Percentiles rank a stretch among this genome's conserved stretches.
These are phyloP conservation scores for Ganoderma sp. DNA, from an alignment of 1,284 basidiomycete species.

Conservation along the genomic window DNA sequence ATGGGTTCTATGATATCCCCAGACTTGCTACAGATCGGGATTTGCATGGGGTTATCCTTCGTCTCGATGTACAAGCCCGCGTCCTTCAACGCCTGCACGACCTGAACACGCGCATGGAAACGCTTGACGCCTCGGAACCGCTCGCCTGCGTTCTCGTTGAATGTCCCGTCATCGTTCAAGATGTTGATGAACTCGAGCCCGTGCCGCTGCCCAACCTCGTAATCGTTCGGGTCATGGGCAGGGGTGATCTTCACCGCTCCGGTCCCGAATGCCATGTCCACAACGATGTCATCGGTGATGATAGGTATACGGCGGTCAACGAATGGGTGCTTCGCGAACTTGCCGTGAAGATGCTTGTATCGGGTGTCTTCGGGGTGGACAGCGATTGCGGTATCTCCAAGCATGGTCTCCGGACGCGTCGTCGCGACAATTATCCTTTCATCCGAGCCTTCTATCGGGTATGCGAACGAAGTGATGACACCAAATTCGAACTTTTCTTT, in stretches of 20 bases:
- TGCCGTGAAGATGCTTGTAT: constrained; percentile 97
- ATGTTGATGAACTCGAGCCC: constrained; percentile 95
- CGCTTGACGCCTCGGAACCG: constrained; percentile 94
- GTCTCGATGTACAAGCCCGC: constrained; percentile 89
- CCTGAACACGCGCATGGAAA: constrained; percentile 89
- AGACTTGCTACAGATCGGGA: constrained; percentile 94
- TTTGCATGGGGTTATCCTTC: constrained; percentile 96
- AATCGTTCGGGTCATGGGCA: constrained; percentile 99
- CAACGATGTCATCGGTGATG: constrained; percentile 77
- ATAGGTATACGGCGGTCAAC: constrained; percentile 88
- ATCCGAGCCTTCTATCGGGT: constrained; percentile 88
- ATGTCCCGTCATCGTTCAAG: constrained; percentile 96
- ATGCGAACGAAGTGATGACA: constrained; percentile 95
- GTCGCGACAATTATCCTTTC: constrained; percentile 95
- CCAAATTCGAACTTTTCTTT: constrained; percentile 99
- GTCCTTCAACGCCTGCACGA: constrained; percentile 88
- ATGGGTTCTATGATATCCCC: constrained; percentile 97
- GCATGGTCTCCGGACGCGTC: constrained; percentile 98
- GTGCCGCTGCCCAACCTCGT: constrained; percentile 91
- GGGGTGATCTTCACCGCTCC: constrained; percentile 99
- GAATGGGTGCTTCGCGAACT: constrained; percentile 93
- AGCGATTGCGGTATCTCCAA: constrained; percentile 97
- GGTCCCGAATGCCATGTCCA: constrained; percentile 97
- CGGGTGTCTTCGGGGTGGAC: constrained; percentile 94
- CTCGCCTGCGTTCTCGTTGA: constrained; percentile 90